Evolutionary conservation across 2,329 filamentous ascomycete species (phyloP).

Genomic region (Scopulariopsis brevicaulis): DNA sequence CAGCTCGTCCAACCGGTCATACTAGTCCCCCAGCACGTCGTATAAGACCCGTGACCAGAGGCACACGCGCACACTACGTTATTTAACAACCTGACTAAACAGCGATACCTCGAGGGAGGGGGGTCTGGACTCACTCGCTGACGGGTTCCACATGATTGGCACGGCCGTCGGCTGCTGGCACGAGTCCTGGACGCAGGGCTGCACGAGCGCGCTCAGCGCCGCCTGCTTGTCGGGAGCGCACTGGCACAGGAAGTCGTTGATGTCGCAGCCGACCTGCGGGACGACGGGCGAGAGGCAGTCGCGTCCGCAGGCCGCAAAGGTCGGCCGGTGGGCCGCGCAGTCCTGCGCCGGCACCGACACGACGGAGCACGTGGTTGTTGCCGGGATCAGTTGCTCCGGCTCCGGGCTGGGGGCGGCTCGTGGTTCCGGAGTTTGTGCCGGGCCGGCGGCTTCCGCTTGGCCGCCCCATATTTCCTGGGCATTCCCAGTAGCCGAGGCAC

Average conservation of each 20-base stretch:
- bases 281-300: conserved; percentile 14
- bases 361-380: background rate
- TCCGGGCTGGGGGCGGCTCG: background rate
- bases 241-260: conserved; percentile 16
- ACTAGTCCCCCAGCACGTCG: too few relatives aligned
- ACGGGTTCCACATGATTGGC: background rate
- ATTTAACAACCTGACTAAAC: background rate
- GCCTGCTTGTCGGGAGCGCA: conserved; percentile 13
- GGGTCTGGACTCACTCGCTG: background rate
- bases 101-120: too few relatives aligned
- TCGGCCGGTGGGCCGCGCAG: background rate
- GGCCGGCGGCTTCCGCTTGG: background rate
- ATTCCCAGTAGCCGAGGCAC: background rate
- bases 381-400: background rate
- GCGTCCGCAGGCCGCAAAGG: conserved; percentile 1
- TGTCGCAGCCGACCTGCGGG: conserved; percentile 13
- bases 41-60: background rate
- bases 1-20: too few relatives aligned
- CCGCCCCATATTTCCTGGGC: background rate
- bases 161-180: background rate
- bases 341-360: background rate
- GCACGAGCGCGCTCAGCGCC: conserved; percentile 12
- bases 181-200: conserved; percentile 14
- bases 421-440: background rate
- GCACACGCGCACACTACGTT: background rate